Evolutionary conservation across 1,284 basidiomycete species (phyloP).

Genomic region (Ustilago loliicola): DNA sequence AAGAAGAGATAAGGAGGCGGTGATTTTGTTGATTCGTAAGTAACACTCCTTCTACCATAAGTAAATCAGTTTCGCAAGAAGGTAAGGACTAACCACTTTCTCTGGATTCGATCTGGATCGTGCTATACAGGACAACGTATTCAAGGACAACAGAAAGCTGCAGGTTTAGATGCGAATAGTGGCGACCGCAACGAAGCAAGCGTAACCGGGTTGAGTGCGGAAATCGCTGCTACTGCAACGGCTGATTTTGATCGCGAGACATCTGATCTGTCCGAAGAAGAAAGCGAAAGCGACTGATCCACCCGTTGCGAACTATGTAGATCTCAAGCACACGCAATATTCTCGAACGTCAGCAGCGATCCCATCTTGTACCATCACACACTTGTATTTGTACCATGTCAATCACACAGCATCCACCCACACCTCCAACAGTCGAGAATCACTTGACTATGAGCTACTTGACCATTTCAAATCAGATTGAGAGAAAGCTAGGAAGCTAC

Average conservation of each 20-base stretch:
- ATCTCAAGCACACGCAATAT: not conserved
- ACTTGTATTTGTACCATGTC: not conserved
- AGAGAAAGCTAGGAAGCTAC: not conserved
- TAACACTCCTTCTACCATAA: slow-evolving; percentile 22
- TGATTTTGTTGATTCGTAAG: slow-evolving; percentile 89
- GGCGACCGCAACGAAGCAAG: slow-evolving; percentile 17
- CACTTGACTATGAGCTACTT: not conserved
- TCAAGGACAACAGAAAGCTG: slow-evolving; percentile 42
- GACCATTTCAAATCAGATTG: slow-evolving; percentile 6
- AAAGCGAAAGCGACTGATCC: slow-evolving; percentile 18
- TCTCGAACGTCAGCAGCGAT: not conserved
- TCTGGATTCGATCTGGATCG: not conserved
- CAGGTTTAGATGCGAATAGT: slow-evolving; percentile 23
- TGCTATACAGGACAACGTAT: slow-evolving; percentile 38
- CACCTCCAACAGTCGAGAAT: not conserved
- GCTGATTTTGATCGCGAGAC: slow-evolving; percentile 13
- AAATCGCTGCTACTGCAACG: slow-evolving; percentile 45
- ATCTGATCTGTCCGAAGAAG: slow-evolving; percentile 15
- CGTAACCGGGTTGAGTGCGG: slow-evolving; percentile 31
- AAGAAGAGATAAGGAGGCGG: slow-evolving; percentile 88
- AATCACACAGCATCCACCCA: not conserved
- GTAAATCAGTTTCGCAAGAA: not conserved
- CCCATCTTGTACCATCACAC: not conserved
- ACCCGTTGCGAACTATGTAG: not conserved
- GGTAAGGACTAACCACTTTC: not conserved